Evolutionary conservation across 495 filamentous ascomycete species (phyloP).

Genomic region (Penicillium cosmopolitanum): DNA sequence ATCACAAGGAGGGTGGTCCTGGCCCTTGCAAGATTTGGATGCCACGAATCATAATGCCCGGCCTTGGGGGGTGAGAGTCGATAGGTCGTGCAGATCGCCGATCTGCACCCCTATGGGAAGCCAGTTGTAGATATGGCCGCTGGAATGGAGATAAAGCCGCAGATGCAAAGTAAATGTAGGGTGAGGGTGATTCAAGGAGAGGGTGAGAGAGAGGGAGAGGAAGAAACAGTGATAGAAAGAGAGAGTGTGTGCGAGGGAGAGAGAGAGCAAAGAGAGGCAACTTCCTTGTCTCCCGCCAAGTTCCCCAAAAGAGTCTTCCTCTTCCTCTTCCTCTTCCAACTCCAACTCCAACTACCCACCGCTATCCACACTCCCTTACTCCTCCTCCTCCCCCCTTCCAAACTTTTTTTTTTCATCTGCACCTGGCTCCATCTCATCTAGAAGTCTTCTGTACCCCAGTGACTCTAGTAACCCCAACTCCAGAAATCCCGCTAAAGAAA

Average conservation of each 20-base stretch:
- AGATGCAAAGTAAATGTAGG: slow-evolving; percentile 1
- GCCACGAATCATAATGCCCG: neutral
- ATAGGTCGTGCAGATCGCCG: slow-evolving; percentile 3
- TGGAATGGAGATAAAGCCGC: slow-evolving; percentile 8
- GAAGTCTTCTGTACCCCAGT: neutral
- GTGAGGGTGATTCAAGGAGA: neutral
- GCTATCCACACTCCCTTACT: neutral
- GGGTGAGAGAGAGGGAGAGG: neutral
- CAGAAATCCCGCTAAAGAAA: slow-evolving; percentile 7
- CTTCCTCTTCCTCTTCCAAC: neutral
- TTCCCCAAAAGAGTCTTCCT: neutral
- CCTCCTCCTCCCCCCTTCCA: neutral
- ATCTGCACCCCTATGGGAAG: neutral
- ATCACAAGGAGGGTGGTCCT: neutral
- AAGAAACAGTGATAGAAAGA: no score
- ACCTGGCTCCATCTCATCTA: neutral
- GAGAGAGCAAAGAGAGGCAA: neutral
- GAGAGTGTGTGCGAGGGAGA: no score
- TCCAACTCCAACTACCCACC: neutral
- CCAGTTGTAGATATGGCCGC: slow-evolving; percentile 2
- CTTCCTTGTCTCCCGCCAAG: neutral
- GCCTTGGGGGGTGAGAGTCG: neutral
- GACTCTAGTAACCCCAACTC: neutral
- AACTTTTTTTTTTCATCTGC: neutral
- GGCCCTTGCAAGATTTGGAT: slow-evolving; percentile 1